Conservation (phyloP, 495 filamentous ascomycete genomes). For the Aspergillus leporis region DNA sequence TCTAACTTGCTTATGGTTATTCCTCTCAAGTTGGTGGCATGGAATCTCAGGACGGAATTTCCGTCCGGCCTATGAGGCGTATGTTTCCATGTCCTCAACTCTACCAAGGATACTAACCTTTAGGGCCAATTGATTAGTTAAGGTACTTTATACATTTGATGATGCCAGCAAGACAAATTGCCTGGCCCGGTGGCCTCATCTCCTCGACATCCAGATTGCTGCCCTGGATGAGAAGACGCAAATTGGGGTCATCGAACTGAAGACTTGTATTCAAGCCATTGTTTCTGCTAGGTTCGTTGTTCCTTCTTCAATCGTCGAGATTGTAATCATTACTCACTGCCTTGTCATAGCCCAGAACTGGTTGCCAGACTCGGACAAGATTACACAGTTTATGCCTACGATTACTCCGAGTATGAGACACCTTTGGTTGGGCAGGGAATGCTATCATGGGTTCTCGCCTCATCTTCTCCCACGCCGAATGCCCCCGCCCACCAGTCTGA, state of each 20-base stretch:
- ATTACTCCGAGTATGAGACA: constrained; percentile 91
- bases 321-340: constrained; percentile 13
- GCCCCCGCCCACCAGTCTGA: constrained; percentile 60
- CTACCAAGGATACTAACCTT: constrained; percentile 20
- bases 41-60: constrained; percentile 53
- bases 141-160: constrained; percentile 97
- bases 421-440: constrained; percentile 95
- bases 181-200: constrained; percentile 82
- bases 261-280: constrained; percentile 87
- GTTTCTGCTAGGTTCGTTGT: constrained; percentile 61
- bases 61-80: constrained; percentile 58
- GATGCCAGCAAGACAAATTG: constrained; percentile 86
- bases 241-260: constrained; percentile 88
- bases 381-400: constrained; percentile 94
- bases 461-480: constrained; percentile 54
- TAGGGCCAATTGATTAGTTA: constrained; percentile 49
- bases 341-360: constrained; percentile 73
- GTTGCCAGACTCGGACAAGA: constrained; percentile 81
- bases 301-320: constrained; percentile 6
- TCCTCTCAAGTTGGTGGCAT: constrained; percentile 36
- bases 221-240: constrained; percentile 72
- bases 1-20: constrained; percentile 34
- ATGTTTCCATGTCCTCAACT: constrained; percentile 23
- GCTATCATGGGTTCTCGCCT: constrained; percentile 82
- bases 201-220: constrained; percentile 76